phyloP scores from a whole-genome alignment of 2,329 filamentous ascomycete genomes.

The Moelleriella libera region DNA sequence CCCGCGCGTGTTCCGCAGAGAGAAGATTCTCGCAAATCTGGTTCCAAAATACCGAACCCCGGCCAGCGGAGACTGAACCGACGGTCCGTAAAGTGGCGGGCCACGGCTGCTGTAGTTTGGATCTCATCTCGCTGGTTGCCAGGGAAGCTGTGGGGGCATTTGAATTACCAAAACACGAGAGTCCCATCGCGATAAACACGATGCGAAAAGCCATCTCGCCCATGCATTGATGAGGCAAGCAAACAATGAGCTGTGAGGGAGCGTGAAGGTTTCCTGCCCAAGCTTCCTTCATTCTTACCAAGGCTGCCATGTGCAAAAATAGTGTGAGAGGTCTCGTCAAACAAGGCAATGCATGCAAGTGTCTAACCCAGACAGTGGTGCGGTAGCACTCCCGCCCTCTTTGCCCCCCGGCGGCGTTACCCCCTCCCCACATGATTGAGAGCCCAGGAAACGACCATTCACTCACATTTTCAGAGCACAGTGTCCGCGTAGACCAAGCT shows the following conservation, averaged over 20 bases:
- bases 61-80: neutral
- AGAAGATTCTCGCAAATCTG: neutral
- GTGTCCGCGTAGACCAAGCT: too few species aligned
- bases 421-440: too few species aligned
- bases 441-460: too few species aligned
- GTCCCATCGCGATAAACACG: conserved; percentile 1
- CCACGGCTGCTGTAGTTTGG: neutral
- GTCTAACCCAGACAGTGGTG: neutral
- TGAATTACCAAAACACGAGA: conserved; percentile 3
- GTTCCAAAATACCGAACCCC: neutral
- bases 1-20: too few species aligned
- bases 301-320: too few species aligned
- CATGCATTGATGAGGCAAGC: too few species aligned
- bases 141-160: conserved; percentile 9
- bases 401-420: neutral
- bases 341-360: neutral
- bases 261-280: too few species aligned
- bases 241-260: too few species aligned
- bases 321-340: too few species aligned
- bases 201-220: too few species aligned
- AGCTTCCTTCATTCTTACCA: too few species aligned
- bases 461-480: too few species aligned
- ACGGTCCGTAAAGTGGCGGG: neutral
- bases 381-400: neutral
- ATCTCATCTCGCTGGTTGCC: conserved; percentile 6